Evolutionary conservation across 1,284 basidiomycete species (phyloP), one percentile per base, ranked within the genome.

Genomic region (Ustilago loliicola): DNA sequence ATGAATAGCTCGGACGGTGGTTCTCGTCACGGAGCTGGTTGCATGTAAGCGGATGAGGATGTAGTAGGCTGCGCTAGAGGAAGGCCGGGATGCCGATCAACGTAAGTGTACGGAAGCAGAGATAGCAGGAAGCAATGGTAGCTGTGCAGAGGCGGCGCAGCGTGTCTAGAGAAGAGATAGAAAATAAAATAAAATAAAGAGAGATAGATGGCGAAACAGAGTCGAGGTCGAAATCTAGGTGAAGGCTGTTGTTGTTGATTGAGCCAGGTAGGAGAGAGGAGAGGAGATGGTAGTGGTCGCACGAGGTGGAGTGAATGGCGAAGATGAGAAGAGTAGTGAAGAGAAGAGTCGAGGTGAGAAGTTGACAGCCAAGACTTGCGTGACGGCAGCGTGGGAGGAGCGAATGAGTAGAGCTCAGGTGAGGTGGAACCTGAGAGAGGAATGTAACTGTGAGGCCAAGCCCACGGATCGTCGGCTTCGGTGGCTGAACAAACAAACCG

Each of bases 401-500:
- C 36, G 10, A 27, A 8, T 48, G 21, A 40, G 48, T 15, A 15
- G 15, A 57, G 71, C 68, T 64, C 62, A 67, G 58, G 48, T 61
- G 57, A 59, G 54, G 40, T 65, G 66, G 58, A 68, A 65, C 61
- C 71, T 42, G 34, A 65, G 27, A 32, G 58, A 73, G 71, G 71
- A 73, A 73, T 73, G 59, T 30, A 23, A 23, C 15, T 40, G 2
- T 17, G 48, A 2, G 42, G 62, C 38, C 65, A 50, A 40, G 40
- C 71, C 48, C 48, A 64, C 34, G 50, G 61, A 68, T 64, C 61
- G 65, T 68, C 71, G 71, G 59, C 67, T 56, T 62, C 30, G 56
- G 64, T 47, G 51, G 61, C 71, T 61, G 66, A 65, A 65, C 71
- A 68, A 68, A 73, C 71, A 65, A 45, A 71, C 55, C 27, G 52